Evolutionary conservation across 192 early-diverging fungal species (phyloP).

Genomic region (Gonapodya prolifera): DNA sequence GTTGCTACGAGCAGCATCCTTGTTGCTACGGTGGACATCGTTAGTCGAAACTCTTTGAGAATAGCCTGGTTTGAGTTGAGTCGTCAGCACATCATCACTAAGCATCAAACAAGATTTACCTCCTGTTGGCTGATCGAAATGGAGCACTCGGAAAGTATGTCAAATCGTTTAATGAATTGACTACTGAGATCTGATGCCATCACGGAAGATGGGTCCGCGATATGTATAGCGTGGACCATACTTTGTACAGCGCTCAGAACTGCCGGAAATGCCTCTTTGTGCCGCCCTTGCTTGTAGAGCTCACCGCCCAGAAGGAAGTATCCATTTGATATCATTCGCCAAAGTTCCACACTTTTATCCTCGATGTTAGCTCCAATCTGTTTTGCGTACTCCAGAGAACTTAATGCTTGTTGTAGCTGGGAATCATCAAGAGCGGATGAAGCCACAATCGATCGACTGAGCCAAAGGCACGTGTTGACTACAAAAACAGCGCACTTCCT

Average conservation of each 20-base stretch:
- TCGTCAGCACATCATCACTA: too few species aligned
- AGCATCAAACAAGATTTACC: too few species aligned
- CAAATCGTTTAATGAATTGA: background rate
- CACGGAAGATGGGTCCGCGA: background rate
- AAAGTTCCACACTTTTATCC: background rate
- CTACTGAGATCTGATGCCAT: background rate
- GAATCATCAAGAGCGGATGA: background rate
- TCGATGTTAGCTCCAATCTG: background rate
- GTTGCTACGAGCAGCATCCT: background rate
- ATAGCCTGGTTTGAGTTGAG: background rate
- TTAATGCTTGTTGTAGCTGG: background rate
- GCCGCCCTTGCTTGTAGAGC: background rate
- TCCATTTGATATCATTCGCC: background rate
- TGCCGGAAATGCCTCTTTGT: background rate
- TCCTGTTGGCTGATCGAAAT: background rate
- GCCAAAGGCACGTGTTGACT: background rate
- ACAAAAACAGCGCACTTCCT: background rate
- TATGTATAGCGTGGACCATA: background rate
- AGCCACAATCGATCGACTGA: background rate
- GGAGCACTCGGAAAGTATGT: background rate
- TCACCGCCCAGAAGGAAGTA: background rate
- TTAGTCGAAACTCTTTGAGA: background rate
- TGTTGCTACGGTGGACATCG: background rate
- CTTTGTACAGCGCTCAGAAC: background rate
- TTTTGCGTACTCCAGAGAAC: background rate